Percentiles rank a stretch among this genome's conserved stretches.
Conservation (phyloP, 2,329 filamentous ascomycete genomes). For the Diaporthe humulicola region DNA sequence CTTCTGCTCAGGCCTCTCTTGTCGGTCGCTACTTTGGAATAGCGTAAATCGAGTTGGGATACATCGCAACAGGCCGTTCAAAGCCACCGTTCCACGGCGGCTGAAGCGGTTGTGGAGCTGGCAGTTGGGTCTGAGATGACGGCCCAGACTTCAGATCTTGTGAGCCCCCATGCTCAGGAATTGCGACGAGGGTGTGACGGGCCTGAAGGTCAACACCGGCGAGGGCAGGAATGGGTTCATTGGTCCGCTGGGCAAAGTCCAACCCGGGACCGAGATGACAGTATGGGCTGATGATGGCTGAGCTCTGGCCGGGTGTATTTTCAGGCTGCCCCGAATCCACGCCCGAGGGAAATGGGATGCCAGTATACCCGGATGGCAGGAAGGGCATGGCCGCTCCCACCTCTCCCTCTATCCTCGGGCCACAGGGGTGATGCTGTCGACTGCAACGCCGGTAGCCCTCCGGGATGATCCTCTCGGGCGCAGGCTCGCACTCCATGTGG, state of each 20-base stretch:
- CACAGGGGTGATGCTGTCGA: conserved; percentile 11
- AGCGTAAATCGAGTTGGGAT: neutral
- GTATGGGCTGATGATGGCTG: neutral
- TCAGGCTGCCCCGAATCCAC: neutral
- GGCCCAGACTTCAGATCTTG: neutral
- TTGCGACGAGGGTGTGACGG: neutral
- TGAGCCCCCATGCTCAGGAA: neutral
- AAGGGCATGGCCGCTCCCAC: neutral
- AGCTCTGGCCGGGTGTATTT: neutral
- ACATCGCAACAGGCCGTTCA: neutral
- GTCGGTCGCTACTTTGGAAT: neutral
- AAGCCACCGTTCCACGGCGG: neutral
- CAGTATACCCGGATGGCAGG: neutral
- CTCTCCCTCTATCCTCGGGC: neutral
- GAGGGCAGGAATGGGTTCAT: neutral
- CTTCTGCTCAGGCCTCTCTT: neutral
- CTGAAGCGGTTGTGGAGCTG: neutral
- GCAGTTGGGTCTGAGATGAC: neutral
- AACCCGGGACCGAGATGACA: neutral
- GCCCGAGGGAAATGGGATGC: too few relatives aligned
- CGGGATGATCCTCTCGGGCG: conserved; percentile 41
- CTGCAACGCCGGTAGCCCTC: conserved; percentile 35
- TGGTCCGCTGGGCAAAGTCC: neutral
- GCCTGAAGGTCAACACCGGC: neutral
- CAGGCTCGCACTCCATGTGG: conserved; percentile 47